Conservation (phyloP, 805 yeast genomes). For the Zygosaccharomyces bailii region DNA sequence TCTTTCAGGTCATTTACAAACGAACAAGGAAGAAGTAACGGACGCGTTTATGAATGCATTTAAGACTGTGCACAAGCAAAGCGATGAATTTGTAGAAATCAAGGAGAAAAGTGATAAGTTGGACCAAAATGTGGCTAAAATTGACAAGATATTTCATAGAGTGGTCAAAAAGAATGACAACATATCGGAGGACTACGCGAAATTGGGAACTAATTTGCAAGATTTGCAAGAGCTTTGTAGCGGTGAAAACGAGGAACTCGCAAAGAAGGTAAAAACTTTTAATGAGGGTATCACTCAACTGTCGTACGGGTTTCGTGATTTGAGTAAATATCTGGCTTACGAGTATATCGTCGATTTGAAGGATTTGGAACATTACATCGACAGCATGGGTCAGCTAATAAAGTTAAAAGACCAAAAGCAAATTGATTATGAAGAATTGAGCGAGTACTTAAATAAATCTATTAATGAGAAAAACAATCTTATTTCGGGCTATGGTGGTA, state of each 20-base stretch:
- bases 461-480: constrained; percentile 58
- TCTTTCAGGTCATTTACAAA: constrained; percentile 24
- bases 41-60: constrained; percentile 94
- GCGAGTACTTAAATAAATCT: constrained; percentile 72
- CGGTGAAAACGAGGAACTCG: constrained; percentile 27
- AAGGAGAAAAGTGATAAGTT: constrained; percentile 77
- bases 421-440: constrained; percentile 82
- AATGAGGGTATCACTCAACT: constrained; percentile 46
- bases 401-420: constrained; percentile 88
- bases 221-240: constrained; percentile 62
- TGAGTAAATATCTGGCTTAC: constrained; percentile 61
- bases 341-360: constrained; percentile 78
- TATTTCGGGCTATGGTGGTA: constrained; percentile 49
- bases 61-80: constrained; percentile 63
- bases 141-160: constrained; percentile 74
- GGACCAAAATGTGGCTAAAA: constrained; percentile 73
- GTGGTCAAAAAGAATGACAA: constrained; percentile 70
- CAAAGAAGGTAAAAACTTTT: constrained; percentile 42
- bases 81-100: constrained; percentile 77
- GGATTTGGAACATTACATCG: constrained; percentile 80
- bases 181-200: constrained; percentile 67
- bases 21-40: constrained; percentile 63
- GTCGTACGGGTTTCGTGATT: constrained; percentile 41
- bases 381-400: constrained; percentile 61
- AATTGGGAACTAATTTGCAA: constrained; percentile 64